A percentile compares a stretch with the other conserved stretches of the same genome.
Evolutionary conservation across 2,329 filamentous ascomycete species (phyloP).

Genomic region (Pseudocercospora crystallina): DNA sequence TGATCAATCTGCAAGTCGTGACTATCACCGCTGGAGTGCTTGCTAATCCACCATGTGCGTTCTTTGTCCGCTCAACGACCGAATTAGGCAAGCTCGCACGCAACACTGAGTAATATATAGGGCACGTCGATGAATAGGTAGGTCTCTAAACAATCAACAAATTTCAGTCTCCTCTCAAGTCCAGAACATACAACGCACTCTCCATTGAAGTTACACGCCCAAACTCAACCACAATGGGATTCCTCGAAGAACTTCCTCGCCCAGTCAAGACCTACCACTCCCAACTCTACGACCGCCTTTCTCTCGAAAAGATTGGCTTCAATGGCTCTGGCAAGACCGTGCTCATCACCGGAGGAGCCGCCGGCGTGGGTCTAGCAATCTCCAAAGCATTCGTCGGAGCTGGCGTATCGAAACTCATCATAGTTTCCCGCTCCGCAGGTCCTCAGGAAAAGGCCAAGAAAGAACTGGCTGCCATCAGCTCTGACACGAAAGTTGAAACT

Average conservation of each 20-base stretch:
- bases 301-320: constrained; percentile 21
- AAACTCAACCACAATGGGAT: not conserved
- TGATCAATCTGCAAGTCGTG: too few relatives aligned
- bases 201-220: too few relatives aligned
- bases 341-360: constrained; percentile 28
- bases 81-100: too few relatives aligned
- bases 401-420: constrained; percentile 23
- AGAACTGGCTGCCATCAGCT: constrained; percentile 36
- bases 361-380: constrained; percentile 28
- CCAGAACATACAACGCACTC: too few relatives aligned
- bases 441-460: constrained; percentile 40
- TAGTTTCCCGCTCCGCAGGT: constrained; percentile 30
- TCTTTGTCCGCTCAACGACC: too few relatives aligned
- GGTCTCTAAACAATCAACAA: too few relatives aligned
- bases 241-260: constrained; percentile 15
- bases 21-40: too few relatives aligned
- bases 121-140: too few relatives aligned
- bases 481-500: constrained; percentile 35
- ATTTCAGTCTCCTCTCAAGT: too few relatives aligned
- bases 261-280: constrained; percentile 27
- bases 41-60: too few relatives aligned
- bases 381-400: constrained; percentile 25
- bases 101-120: too few relatives aligned
- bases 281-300: constrained; percentile 25
- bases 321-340: constrained; percentile 27